Evolutionary conservation across 164 flowering plant genomes (phyloP), one percentile per base, ranked within the genome.

Genomic region (Cinnamomum chago): DNA sequence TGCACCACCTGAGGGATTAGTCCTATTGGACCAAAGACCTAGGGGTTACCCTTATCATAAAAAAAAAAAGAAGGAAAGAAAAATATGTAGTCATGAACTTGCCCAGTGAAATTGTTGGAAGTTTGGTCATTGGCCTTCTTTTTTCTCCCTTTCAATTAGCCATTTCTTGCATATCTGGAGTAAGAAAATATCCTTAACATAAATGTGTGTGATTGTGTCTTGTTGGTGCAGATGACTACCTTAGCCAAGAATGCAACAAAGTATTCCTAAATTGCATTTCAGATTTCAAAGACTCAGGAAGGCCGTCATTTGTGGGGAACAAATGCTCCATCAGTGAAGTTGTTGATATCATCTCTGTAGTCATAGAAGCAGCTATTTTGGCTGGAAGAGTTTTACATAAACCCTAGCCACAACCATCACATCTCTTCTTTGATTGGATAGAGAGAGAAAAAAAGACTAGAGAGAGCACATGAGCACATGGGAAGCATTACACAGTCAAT

Each of bases 331-430:
- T 75, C 0, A 81, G 81, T 15, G 90, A 90, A 25, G 94, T 92
- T 47, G 81, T 87, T 24, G 86, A 87, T 68, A 84, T 86, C 10
- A 83, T 92, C 58, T 66, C 87, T 14, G 68, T 84, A 2, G 97
- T 90, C 51, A 91, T 92, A 82, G 88, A 91, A 28, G 97, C 95
- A 25, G 97, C 95, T 70, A 72, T 92, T 72, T 72, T 90, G 35
- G 95, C 95, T 50, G 97, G 95, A 23, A 82, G 87, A 73, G 66
- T 68, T 70, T 83, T 89, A 11, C 94, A 88, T 55, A 88, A 79
- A 71, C 90, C 90, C 22, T 88, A 40, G 10, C 47, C 47, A 7
- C 47, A 12, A 58, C 3, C 9, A 3, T 68, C 24, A 12, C 65
- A 51, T 27, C 51, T 58, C 33, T 55, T 20, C 60, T 55, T 15